Base-by-base conservation (phyloP, 345 rosid genomes). In the Turritis glabra region DNA sequence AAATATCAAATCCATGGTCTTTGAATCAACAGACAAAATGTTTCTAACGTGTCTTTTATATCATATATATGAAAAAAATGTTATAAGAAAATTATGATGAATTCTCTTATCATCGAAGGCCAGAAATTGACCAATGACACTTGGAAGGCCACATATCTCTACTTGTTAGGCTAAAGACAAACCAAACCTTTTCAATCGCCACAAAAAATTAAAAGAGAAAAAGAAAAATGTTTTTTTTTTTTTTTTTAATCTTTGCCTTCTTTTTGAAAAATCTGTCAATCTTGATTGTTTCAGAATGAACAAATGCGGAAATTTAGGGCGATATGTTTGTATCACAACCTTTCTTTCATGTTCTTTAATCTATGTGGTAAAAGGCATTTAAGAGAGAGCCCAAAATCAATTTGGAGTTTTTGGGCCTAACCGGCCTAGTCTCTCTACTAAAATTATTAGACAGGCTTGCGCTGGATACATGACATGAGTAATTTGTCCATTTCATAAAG, bases 91-190 rank as follows among this genome's bases (percentile, higher is more conserved):
- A 32, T 10, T 7, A 27, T 26, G 53, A 27, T 19, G 32, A 56
- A 8, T 12, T 10, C 2, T 46, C 2, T 46, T 65, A 18, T 25
- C 57, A 55, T 32, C 65, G 8, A 64, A 55, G 19, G 57, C 22
- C 25, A 44, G 32, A 66, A 47, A 52, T 47, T 46, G 78, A 74
- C 70, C 17, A 52, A 5, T 23, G 53, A 67, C 61, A 67, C 19
- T 40, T 30, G 7, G 70, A 76, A 52, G 23, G 70, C 74, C 56
- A 76, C 79, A 55, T 52, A 61, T 52, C 57, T 30, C 74, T 76
- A 61, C 64, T 61, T 76, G 64, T 76, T 69, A 52, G 79, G 70
- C 50, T 61, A 69, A 76, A 58, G 75, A 76, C 75, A 76, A 62
- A 61, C 70, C 79, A 69, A 68, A 60, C 74, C 79, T 76, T 69